Conservation (phyloP, 257 asterid species). For the Lavandula angustifolia region DNA sequence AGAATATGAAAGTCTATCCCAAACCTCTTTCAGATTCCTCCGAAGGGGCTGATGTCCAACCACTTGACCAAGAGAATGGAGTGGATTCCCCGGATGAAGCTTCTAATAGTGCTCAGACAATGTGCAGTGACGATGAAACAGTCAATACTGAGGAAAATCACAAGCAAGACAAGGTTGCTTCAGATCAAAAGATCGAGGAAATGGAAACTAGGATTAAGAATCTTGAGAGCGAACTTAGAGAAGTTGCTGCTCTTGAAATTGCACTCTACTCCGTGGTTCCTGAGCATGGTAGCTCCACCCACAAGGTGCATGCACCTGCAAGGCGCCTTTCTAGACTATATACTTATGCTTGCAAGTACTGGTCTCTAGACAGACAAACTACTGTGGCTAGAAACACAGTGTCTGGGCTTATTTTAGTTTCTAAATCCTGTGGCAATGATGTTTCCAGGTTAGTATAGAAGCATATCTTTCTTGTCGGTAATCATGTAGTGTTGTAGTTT, state of each 20-base stretch:
- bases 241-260: slow-evolving; percentile 93
- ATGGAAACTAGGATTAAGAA: slow-evolving; percentile 79
- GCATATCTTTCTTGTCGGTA: slow-evolving; percentile 25
- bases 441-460: slow-evolving; percentile 69
- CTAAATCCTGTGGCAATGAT: slow-evolving; percentile 90
- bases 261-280: slow-evolving; percentile 91
- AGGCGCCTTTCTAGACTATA: slow-evolving; percentile 88
- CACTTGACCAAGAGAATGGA: slow-evolving; percentile 48
- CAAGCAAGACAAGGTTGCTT: slow-evolving; percentile 40
- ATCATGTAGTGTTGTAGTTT: slow-evolving; percentile 27
- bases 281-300: slow-evolving; percentile 91
- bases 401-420: slow-evolving; percentile 80
- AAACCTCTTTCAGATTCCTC: slow-evolving; percentile 60
- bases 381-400: slow-evolving; percentile 81
- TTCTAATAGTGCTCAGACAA: slow-evolving; percentile 45
- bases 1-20: slow-evolving; percentile 67
- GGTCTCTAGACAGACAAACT: slow-evolving; percentile 80
- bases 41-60: slow-evolving; percentile 48
- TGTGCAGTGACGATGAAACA: slow-evolving; percentile 58
- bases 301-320: slow-evolving; percentile 95
- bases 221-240: slow-evolving; percentile 84
- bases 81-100: slow-evolving; percentile 50
- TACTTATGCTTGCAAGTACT: slow-evolving; percentile 76
- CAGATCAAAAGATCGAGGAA: slow-evolving; percentile 62
- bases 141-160: slow-evolving; percentile 41